Percentiles rank a stretch among this genome's conserved stretches.
Conservation (phyloP, 306 rosid species). For the Cucumis cinereus region DNA sequence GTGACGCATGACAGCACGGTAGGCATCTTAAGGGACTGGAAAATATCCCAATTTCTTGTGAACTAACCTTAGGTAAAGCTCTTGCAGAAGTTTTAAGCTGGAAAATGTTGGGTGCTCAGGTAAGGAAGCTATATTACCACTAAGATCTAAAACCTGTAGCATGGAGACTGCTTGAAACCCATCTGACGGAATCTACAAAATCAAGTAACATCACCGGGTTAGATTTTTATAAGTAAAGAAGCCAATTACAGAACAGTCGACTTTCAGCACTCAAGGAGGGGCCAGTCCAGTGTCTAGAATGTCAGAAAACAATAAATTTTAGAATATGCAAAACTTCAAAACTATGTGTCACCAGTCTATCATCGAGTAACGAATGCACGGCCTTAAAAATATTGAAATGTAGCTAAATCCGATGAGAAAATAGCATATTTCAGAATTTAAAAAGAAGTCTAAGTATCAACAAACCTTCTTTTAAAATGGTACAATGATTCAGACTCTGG, state of each 20-base stretch:
- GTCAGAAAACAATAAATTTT: background rate
- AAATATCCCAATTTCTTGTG: conserved; percentile 14
- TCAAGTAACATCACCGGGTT: background rate
- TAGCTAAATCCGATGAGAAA: background rate
- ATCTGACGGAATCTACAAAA: conserved; percentile 56
- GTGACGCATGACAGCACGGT: background rate
- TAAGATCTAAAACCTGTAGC: conserved; percentile 73
- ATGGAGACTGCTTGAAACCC: conserved; percentile 60
- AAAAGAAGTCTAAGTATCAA: background rate
- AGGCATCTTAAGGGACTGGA: background rate
- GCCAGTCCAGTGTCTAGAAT: background rate
- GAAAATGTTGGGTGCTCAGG: conserved; percentile 53
- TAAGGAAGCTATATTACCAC: conserved; percentile 56
- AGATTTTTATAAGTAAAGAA: background rate
- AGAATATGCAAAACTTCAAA: background rate
- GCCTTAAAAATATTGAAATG: background rate
- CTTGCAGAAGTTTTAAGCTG: conserved; percentile 54
- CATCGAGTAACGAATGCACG: background rate
- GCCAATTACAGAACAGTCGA: background rate
- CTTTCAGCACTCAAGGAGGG: background rate
- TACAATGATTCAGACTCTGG: background rate
- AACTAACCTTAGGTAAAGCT: conserved; percentile 79
- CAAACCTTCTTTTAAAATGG: background rate
- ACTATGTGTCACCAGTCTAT: background rate
- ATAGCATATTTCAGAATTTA: background rate